These are phyloP conservation scores for Sporisorium reilianum DNA, from an alignment of 1,284 basidiomycete genomes.

Conservation along the genomic window DNA sequence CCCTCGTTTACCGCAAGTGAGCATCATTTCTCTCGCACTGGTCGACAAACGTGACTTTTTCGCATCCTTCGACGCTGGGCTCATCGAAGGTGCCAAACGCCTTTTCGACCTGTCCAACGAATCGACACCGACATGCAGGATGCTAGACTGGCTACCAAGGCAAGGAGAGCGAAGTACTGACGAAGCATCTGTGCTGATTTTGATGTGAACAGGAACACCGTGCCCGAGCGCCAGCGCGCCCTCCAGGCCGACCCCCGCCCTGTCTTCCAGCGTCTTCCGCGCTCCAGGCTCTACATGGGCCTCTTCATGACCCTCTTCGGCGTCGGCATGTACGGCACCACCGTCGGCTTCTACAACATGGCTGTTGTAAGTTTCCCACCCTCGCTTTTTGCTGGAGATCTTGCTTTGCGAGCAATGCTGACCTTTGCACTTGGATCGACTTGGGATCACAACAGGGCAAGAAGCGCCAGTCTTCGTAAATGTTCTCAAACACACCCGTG, in stretches of 20 bases:
- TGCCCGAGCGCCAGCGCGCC: conserved; percentile 61
- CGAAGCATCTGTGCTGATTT: too few relatives aligned
- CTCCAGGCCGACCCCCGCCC: conserved; percentile 63
- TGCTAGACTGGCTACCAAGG: background rate
- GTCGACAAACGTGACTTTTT: too few relatives aligned
- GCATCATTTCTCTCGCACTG: conserved; percentile 15
- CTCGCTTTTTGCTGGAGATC: background rate
- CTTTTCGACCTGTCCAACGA: background rate
- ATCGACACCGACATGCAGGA: background rate
- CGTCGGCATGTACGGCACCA: conserved; percentile 62
- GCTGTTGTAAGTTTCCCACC: conserved; percentile 44
- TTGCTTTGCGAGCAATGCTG: background rate
- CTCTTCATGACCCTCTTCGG: conserved; percentile 64
- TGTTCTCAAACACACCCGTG: background rate
- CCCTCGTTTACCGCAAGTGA: conserved; percentile 60
- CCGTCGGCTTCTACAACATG: conserved; percentile 64
- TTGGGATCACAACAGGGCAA: conserved; percentile 38
- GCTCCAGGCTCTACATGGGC: conserved; percentile 63
- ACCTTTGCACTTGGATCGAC: background rate
- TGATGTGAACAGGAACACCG: conserved; percentile 51
- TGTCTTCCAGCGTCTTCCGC: conserved; percentile 63
- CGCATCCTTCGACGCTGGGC: too few relatives aligned
- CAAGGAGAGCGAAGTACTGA: conserved; percentile 2
- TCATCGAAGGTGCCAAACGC: too few relatives aligned
- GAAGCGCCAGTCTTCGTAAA: conserved; percentile 40